Percentiles rank a stretch among this genome's conserved stretches.
Evolutionary conservation across 768 basidiomycete genomes (phyloP).

Genomic region (Pulveroboletus ravenelii): DNA sequence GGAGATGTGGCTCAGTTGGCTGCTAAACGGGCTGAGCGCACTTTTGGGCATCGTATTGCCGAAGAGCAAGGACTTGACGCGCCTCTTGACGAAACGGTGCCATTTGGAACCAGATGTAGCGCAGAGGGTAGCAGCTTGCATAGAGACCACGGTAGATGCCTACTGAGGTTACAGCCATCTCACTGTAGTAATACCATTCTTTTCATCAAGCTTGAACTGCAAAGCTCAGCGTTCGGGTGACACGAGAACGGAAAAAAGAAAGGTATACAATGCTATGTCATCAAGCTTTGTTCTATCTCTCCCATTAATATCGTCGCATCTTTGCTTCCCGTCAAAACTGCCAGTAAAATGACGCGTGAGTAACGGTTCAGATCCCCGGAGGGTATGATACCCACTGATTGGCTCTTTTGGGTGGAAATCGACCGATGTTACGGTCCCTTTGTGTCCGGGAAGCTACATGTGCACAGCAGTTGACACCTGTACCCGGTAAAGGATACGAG

Average conservation of each 20-base stretch:
- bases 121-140: conserved; percentile 20
- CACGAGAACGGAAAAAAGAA: background rate
- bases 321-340: conserved; percentile 89
- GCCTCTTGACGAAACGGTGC: conserved; percentile 24
- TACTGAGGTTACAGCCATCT: background rate
- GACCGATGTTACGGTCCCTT: conserved; percentile 91
- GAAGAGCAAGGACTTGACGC: conserved; percentile 16
- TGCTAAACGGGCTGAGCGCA: conserved; percentile 17
- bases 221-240: background rate
- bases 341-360: conserved; percentile 3
- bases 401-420: conserved; percentile 97
- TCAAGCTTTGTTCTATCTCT: conserved; percentile 71
- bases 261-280: conserved; percentile 31
- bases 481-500: background rate
- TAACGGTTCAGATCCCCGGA: background rate
- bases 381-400: conserved; percentile 59
- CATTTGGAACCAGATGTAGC: conserved; percentile 21
- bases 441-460: conserved; percentile 84
- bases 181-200: conserved; percentile 4
- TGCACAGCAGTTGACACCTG: background rate
- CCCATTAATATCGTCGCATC: conserved; percentile 90
- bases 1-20: conserved; percentile 18
- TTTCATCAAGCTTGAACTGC: background rate
- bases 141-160: conserved; percentile 11
- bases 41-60: conserved; percentile 17